Conservation (phyloP, 371 early-diverging fungal species). For the Coemansia sp. region DNA sequence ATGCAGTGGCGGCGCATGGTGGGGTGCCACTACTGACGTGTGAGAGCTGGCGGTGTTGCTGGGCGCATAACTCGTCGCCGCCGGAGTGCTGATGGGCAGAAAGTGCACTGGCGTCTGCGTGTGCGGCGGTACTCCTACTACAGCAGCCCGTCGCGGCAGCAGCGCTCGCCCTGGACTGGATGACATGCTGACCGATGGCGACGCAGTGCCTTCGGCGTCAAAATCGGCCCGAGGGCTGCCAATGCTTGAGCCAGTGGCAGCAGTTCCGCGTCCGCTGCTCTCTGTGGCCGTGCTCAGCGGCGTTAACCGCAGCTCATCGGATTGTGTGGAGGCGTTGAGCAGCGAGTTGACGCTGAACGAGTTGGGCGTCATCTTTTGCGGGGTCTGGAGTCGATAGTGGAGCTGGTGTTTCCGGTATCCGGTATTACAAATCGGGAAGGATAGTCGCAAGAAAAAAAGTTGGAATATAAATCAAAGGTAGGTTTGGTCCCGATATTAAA, state of each 20-base stretch:
- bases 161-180: constrained; percentile 1
- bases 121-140: not conserved
- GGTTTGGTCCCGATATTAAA: too few relatives aligned
- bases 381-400: not conserved
- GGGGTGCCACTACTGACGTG: not conserved
- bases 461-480: too few relatives aligned
- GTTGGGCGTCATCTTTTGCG: not conserved
- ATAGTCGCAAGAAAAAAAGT: too few relatives aligned
- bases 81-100: not conserved
- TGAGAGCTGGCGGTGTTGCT: not conserved
- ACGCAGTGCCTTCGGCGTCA: not conserved
- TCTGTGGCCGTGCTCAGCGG: constrained; percentile 9
- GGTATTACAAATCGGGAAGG: too few relatives aligned
- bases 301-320: not conserved
- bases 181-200: not conserved
- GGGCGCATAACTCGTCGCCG: not conserved
- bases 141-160: not conserved
- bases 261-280: constrained; percentile 11
- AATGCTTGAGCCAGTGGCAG: not conserved
- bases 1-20: not conserved
- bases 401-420: not conserved
- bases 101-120: not conserved
- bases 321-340: constrained; percentile 16
- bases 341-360: constrained; percentile 28
- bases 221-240: not conserved